Conservation (phyloP, 176 grass and related monocot genomes). For the Pontederia paniculata region DNA sequence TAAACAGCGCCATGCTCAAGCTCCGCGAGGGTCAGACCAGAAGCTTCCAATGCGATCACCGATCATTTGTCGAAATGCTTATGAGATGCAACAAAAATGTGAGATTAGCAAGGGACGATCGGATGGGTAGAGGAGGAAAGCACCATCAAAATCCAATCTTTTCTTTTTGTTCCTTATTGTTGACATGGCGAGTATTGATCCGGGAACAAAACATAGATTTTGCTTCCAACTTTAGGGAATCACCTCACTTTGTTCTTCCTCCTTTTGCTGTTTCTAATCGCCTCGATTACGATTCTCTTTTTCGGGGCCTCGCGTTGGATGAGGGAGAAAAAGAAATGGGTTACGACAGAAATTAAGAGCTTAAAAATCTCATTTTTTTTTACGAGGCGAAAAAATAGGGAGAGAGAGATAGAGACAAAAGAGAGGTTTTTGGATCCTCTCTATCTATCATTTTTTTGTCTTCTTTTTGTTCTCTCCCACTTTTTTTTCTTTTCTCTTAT, state of each 20-base stretch:
- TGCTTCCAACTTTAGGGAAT: constrained; percentile 51
- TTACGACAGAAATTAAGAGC: too few species aligned
- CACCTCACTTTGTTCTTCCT: constrained; percentile 27
- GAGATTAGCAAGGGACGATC: not conserved
- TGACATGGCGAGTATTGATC: constrained; percentile 17
- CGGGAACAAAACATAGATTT: constrained; percentile 20
- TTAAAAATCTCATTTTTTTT: too few species aligned
- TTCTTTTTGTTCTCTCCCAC: too few species aligned
- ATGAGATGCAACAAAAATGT: constrained; percentile 1
- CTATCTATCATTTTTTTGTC: too few species aligned
- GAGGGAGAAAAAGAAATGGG: not conserved
- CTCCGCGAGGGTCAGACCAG: constrained; percentile 20
- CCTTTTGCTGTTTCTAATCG: not conserved
- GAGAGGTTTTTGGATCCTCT: too few species aligned
- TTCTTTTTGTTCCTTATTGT: not conserved
- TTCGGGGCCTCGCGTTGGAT: constrained; percentile 6
- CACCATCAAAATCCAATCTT: constrained; percentile 3
- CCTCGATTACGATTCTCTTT: not conserved
- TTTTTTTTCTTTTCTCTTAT: too few species aligned
- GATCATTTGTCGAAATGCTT: constrained; percentile 8
- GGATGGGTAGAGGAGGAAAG: constrained; percentile 5
- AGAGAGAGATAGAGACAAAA: too few species aligned
- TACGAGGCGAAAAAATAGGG: too few species aligned
- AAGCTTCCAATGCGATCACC: not conserved
- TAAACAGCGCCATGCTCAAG: constrained; percentile 74